phyloP scores from a whole-genome alignment of 345 rosid genomes.

The Chamaenerion angustifolium region DNA sequence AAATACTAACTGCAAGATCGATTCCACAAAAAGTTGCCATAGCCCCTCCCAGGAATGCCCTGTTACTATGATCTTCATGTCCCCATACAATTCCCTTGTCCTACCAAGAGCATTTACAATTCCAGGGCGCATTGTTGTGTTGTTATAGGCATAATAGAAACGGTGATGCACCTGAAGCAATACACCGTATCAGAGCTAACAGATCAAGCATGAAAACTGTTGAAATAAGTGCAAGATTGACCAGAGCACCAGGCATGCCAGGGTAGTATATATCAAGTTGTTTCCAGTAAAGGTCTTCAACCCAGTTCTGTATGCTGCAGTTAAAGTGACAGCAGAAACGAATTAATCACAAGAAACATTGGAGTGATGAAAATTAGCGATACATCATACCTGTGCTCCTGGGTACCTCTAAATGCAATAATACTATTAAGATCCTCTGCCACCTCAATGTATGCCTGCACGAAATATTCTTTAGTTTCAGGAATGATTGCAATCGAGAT shows the following conservation, averaged over 20 bases:
- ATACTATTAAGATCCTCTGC: conserved; percentile 47
- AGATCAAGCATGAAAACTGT: not conserved
- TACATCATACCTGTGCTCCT: conserved; percentile 39
- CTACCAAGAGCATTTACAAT: conserved; percentile 48
- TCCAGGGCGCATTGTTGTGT: conserved; percentile 79
- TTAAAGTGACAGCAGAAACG: not conserved
- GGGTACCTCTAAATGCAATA: conserved; percentile 77
- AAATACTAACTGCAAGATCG: no score
- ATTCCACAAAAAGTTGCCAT: no score
- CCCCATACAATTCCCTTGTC: no score
- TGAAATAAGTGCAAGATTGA: conserved; percentile 13
- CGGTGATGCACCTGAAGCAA: conserved; percentile 85
- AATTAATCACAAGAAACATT: no score
- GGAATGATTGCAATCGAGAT: no score
- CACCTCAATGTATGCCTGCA: conserved; percentile 67
- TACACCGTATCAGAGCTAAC: not conserved
- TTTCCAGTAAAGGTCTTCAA: conserved; percentile 88
- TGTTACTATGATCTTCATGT: no score
- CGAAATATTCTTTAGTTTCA: conserved; percentile 1
- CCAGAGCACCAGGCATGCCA: conserved; percentile 94
- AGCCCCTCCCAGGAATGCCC: no score
- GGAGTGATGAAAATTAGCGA: not conserved
- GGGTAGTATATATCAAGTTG: conserved; percentile 93
- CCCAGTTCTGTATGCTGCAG: conserved; percentile 89
- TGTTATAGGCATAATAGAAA: conserved; percentile 81